These are phyloP conservation scores for Solanum phureja DNA, from an alignment of 257 asterid species.

Conservation along the genomic window DNA sequence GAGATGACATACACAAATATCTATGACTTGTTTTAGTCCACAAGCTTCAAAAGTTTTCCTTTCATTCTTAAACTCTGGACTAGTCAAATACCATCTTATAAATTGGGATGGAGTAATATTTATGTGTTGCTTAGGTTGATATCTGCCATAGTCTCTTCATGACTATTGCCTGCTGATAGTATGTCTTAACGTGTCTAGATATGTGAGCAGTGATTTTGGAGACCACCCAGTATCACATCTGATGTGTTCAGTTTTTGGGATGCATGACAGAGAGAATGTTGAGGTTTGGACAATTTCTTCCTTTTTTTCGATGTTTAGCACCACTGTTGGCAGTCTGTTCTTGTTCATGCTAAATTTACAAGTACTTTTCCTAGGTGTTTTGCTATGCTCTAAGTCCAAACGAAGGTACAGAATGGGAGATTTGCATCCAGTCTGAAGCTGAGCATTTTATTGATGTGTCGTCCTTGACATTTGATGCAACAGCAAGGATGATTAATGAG, in stretches of 20 bases:
- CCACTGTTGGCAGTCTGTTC: not conserved
- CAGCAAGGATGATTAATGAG: conserved; percentile 86
- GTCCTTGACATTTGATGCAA: conserved; percentile 75
- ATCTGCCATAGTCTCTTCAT: no score
- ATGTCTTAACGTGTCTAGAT: conserved; percentile 31
- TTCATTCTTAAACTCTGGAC: no score
- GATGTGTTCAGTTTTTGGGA: conserved; percentile 95
- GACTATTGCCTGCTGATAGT: not conserved
- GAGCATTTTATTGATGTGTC: conserved; percentile 96
- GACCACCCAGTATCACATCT: conserved; percentile 91
- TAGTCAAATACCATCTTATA: no score
- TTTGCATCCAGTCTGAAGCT: conserved; percentile 66
- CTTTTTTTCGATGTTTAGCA: not conserved
- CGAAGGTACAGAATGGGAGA: conserved; percentile 91
- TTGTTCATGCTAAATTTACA: not conserved
- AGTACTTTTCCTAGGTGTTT: conserved; percentile 47
- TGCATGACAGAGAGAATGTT: conserved; percentile 70
- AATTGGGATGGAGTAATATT: no score
- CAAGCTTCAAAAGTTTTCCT: no score
- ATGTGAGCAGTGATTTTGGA: conserved; percentile 96
- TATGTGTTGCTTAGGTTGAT: no score
- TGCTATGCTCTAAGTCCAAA: conserved; percentile 90
- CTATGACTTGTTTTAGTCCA: no score
- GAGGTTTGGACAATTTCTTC: conserved; percentile 44
- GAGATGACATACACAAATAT: no score